Evolutionary conservation across 192 early-diverging fungal genomes (phyloP).

Genomic region (Backusella psychrophila): DNA sequence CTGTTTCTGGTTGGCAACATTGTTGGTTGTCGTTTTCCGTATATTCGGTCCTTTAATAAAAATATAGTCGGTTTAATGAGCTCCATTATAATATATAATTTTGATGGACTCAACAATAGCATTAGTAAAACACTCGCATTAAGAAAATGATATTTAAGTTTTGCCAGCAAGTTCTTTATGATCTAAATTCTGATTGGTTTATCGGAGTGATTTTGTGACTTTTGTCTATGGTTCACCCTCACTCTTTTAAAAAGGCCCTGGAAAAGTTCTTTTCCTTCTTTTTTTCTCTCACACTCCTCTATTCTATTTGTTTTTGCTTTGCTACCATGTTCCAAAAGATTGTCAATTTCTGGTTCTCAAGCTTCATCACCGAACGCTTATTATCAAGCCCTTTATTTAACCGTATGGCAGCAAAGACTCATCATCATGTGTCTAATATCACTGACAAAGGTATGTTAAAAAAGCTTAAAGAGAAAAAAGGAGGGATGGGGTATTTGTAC

Average conservation of each 20-base stretch:
- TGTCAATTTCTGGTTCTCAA: constrained; percentile 37
- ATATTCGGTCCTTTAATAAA: not conserved
- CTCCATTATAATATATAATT: not conserved
- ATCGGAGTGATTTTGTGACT: not conserved
- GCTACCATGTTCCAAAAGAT: constrained; percentile 35
- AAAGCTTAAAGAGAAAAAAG: not conserved
- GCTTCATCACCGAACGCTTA: constrained; percentile 38
- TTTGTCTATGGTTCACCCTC: not conserved
- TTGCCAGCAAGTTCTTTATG: constrained; percentile 1
- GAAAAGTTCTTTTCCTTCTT: constrained; percentile 9
- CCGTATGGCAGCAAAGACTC: constrained; percentile 34
- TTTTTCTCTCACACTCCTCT: constrained; percentile 3
- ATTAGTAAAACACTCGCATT: not conserved
- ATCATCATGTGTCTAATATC: constrained; percentile 37
- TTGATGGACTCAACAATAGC: not conserved
- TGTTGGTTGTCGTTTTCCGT: not conserved
- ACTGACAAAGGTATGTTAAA: constrained; percentile 26
- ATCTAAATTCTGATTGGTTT: not conserved
- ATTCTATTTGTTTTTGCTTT: constrained; percentile 4
- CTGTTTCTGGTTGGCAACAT: not conserved
- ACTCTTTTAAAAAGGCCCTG: not conserved
- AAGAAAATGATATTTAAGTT: not conserved
- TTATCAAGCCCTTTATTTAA: constrained; percentile 38
- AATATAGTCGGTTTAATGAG: not conserved
- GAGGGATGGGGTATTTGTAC: not conserved